Conservation (phyloP, 2,329 filamentous ascomycete species). For the Aureobasidium sp. region DNA sequence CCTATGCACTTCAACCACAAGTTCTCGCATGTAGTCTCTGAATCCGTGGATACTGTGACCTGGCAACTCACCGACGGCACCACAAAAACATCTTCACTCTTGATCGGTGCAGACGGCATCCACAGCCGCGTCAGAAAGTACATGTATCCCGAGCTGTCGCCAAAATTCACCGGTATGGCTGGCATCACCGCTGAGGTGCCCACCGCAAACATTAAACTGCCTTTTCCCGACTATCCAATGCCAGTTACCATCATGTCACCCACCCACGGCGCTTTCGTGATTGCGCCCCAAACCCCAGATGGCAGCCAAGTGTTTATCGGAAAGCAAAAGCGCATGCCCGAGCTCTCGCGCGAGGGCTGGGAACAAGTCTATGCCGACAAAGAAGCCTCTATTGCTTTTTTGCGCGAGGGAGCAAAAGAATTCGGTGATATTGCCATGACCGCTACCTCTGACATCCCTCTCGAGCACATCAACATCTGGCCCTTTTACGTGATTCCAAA, state of each 20-base stretch:
- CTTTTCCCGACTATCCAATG: constrained; percentile 22
- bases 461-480: constrained; percentile 22
- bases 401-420: constrained; percentile 16
- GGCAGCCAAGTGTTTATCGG: constrained; percentile 32
- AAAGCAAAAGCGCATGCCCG: constrained; percentile 29
- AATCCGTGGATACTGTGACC: constrained; percentile 28
- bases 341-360: constrained; percentile 30
- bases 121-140: constrained; percentile 30
- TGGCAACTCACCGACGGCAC: constrained; percentile 19
- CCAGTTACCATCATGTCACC: constrained; percentile 31
- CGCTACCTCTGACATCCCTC: constrained; percentile 21
- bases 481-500: constrained; percentile 26
- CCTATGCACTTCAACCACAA: constrained; percentile 43
- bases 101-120: constrained; percentile 25
- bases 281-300: constrained; percentile 32
- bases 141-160: constrained; percentile 20
- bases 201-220: constrained; percentile 21
- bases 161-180: constrained; percentile 22
- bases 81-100: constrained; percentile 17
- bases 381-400: constrained; percentile 9
- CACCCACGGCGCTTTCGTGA: constrained; percentile 32
- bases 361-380: constrained; percentile 29
- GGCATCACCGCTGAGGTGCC: constrained; percentile 21
- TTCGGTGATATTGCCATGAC: constrained; percentile 18
- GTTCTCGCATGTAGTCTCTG: constrained; percentile 35